Percentiles rank a stretch among this genome's conserved stretches.
phyloP scores from a whole-genome alignment of 106 monocot species.

The Dactylorhiza incarnata region DNA sequence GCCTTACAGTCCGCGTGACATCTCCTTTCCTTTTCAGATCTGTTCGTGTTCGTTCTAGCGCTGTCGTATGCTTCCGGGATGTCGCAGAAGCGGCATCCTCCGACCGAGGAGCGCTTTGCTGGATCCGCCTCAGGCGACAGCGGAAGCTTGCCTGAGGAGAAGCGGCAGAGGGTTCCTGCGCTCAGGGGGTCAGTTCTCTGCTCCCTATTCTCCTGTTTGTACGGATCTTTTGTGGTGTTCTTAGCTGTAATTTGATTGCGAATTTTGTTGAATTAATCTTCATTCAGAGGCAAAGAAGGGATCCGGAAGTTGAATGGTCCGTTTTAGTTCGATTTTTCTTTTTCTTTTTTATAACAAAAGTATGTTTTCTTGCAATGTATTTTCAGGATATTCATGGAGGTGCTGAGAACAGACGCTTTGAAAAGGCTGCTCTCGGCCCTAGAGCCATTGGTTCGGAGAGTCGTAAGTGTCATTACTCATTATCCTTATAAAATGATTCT shows the following conservation, averaged over 20 bases:
- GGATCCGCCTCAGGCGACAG: conserved; percentile 3
- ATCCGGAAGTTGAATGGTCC: no score
- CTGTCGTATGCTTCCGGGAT: conserved; percentile 6
- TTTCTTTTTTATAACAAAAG: background rate
- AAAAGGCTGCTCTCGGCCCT: conserved; percentile 18
- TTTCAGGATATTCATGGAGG: conserved; percentile 22
- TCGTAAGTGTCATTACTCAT: conserved; percentile 21
- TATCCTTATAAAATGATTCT: background rate
- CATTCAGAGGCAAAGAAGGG: background rate
- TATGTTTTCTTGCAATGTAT: background rate
- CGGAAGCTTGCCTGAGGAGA: conserved; percentile 11
- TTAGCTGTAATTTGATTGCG: background rate
- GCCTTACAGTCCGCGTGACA: background rate
- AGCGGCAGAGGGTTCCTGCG: conserved; percentile 19
- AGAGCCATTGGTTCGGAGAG: conserved; percentile 36
- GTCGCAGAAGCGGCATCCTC: conserved; percentile 32
- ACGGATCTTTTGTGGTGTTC: background rate
- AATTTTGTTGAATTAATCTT: background rate
- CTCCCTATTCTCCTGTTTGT: background rate
- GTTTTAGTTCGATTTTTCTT: background rate
- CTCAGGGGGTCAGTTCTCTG: conserved; percentile 6
- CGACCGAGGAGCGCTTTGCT: conserved; percentile 8
- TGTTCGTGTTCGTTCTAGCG: background rate
- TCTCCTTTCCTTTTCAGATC: background rate
- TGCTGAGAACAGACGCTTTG: conserved; percentile 17